These are phyloP conservation scores for Blastobotrys aristatus DNA, from an alignment of 1,139 yeast species.

Conservation along the genomic window DNA sequence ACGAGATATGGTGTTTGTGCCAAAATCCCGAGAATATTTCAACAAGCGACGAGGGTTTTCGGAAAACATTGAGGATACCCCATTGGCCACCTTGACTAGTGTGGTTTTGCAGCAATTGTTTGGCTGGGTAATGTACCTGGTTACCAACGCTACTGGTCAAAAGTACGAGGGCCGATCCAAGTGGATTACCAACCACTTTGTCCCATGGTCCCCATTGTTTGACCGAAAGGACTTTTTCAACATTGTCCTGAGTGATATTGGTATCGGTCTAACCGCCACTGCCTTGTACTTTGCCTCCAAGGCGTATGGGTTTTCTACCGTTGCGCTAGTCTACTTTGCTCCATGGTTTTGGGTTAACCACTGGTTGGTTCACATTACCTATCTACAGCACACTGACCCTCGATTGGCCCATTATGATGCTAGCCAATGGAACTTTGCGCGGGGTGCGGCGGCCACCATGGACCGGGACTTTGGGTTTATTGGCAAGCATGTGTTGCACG, in stretches of 20 bases:
- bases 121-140: constrained; percentile 66
- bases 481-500: constrained; percentile 79
- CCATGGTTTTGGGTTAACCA: constrained; percentile 83
- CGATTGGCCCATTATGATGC: constrained; percentile 74
- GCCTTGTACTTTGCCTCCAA: constrained; percentile 61
- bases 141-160: constrained; percentile 76
- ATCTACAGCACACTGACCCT: constrained; percentile 79
- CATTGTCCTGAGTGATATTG: constrained; percentile 67
- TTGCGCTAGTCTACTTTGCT: constrained; percentile 64
- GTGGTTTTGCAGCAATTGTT: constrained; percentile 67
- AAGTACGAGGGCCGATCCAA: constrained; percentile 49
- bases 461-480: constrained; percentile 80
- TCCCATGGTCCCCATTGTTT: constrained; percentile 68
- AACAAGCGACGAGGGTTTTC: constrained; percentile 26
- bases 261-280: constrained; percentile 51
- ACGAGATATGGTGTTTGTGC: constrained; percentile 79
- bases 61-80: constrained; percentile 70
- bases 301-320: constrained; percentile 57
- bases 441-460: constrained; percentile 85
- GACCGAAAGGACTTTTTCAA: constrained; percentile 66
- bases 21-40: constrained; percentile 57
- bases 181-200: constrained; percentile 56
- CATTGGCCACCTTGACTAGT: constrained; percentile 52
- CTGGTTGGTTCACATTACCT: constrained; percentile 85
- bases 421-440: constrained; percentile 75